Base-by-base conservation (phyloP, 371 early-diverging fungal species). In the Mucor piriformis region DNA sequence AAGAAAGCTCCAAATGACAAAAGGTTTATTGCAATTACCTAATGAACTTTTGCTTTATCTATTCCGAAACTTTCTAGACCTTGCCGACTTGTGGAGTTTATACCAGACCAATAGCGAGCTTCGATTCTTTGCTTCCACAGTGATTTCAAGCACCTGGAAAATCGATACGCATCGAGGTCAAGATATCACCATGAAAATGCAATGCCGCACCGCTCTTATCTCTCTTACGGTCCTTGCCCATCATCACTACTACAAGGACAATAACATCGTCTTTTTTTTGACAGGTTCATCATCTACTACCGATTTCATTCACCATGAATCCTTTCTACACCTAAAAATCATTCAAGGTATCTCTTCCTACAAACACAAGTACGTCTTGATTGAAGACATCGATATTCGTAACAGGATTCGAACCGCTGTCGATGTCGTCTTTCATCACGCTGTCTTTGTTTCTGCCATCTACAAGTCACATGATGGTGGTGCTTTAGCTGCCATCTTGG, bases 351-450 rank as follows among this genome's bases (percentile, higher is more conserved):
- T 78, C 12, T 50, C 69, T 6, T 78, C 79, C 6, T 74, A 78
- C 54, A 74, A 72, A 42, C 79, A 78, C 53, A 70, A 74, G 33
- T 78, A 73, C 46, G 79, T 78, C 7, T 55, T 78, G 42, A 73
- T 78, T 52, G 75, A 78, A 62, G 75, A 78, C 35, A 78, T 78
- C 54, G 79, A 78, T 44, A 74, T 73, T 12, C 71, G 79, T 12
- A 78, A 78, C 42, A 70, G 79, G 13, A 73, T 78, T 29, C 64
- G 79, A 12, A 66, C 69, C 0, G 66, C 79, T 0, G 79, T 78
- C 21, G 79, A 74, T 57, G 66, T 74, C 5, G 63, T 78, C 15
- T 78, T 78, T 56, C 79, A 78, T 50, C 79, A 78, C 27, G 71
- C 73, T 37, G 75, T 78, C 11, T 78, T 78, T 59, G 73, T 77